phyloP scores from a whole-genome alignment of 257 asterid genomes.

The Misopates orontium region DNA sequence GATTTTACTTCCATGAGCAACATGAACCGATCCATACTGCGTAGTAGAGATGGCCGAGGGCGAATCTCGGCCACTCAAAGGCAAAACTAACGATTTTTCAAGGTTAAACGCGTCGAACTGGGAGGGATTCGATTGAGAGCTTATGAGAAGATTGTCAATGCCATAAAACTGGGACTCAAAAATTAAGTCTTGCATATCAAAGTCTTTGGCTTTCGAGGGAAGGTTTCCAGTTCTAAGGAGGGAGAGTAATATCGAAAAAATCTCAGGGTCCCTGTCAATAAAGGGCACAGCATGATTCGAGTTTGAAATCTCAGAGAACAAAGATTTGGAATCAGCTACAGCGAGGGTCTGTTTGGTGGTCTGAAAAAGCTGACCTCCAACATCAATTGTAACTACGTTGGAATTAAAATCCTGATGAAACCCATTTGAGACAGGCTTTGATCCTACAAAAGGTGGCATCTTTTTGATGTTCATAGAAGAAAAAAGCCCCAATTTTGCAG shows the following conservation, averaged over 20 bases:
- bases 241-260: conserved; percentile 79
- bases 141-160: conserved; percentile 56
- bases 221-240: conserved; percentile 86
- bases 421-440: conserved; percentile 35
- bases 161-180: conserved; percentile 83
- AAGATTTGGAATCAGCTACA: conserved; percentile 67
- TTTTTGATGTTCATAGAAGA: conserved; percentile 23
- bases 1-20: conserved; percentile 89
- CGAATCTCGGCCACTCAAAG: conserved; percentile 78
- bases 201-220: conserved; percentile 76
- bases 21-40: conserved; percentile 71
- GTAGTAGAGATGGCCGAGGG: conserved; percentile 76
- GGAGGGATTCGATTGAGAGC: conserved; percentile 70
- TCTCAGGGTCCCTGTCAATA: conserved; percentile 85
- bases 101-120: conserved; percentile 86
- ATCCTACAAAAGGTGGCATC: conserved; percentile 72
- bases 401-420: conserved; percentile 41
- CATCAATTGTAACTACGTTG: conserved; percentile 71
- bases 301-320: conserved; percentile 56
- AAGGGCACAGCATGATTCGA: conserved; percentile 47
- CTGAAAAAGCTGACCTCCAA: conserved; percentile 90
- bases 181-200: conserved; percentile 75
- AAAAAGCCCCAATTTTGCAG: conserved; percentile 5
- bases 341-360: conserved; percentile 83
- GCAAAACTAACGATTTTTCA: conserved; percentile 56